Conservation (phyloP, 257 asterid genomes). For the Eucommia ulmoides region DNA sequence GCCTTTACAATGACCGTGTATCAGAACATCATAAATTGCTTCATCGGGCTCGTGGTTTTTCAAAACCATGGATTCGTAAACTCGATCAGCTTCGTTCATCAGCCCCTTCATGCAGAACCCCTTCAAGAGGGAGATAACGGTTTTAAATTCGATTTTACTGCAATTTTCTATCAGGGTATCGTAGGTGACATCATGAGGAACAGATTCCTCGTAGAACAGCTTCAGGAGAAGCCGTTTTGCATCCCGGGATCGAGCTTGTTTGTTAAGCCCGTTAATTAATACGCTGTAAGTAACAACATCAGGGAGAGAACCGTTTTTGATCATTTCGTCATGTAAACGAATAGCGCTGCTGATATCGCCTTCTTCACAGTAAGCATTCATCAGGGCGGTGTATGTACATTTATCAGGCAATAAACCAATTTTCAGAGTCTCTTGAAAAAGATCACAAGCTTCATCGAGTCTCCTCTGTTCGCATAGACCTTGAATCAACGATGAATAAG, state of each 20-base stretch:
- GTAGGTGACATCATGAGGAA: constrained; percentile 45
- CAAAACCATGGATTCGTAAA: constrained; percentile 45
- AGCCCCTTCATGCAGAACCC: constrained; percentile 90
- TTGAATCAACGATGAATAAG: constrained; percentile 75
- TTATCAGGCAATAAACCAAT: constrained; percentile 58
- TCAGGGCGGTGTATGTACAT: constrained; percentile 69
- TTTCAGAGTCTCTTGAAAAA: constrained; percentile 59
- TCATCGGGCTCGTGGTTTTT: constrained; percentile 44
- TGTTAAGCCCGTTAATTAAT: constrained; percentile 60
- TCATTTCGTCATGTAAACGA: constrained; percentile 62
- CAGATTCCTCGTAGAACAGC: constrained; percentile 45
- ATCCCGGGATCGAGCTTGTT: constrained; percentile 58
- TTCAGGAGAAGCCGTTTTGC: constrained; percentile 66
- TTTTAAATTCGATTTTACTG: constrained; percentile 34
- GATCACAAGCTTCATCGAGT: constrained; percentile 46
- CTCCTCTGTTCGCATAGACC: constrained; percentile 64
- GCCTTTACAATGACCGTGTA: constrained; percentile 66
- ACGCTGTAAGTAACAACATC: constrained; percentile 86
- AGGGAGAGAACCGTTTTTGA: constrained; percentile 55
- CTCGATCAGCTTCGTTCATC: constrained; percentile 79
- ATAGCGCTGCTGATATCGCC: constrained; percentile 53
- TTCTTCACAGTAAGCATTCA: constrained; percentile 58
- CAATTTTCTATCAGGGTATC: constrained; percentile 68
- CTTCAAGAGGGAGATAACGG: constrained; percentile 48
- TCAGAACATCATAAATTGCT: constrained; percentile 48